Percentiles rank a stretch among this genome's conserved stretches.
Conservation (phyloP, 306 rosid species). For the Spatholobus suberectus region DNA sequence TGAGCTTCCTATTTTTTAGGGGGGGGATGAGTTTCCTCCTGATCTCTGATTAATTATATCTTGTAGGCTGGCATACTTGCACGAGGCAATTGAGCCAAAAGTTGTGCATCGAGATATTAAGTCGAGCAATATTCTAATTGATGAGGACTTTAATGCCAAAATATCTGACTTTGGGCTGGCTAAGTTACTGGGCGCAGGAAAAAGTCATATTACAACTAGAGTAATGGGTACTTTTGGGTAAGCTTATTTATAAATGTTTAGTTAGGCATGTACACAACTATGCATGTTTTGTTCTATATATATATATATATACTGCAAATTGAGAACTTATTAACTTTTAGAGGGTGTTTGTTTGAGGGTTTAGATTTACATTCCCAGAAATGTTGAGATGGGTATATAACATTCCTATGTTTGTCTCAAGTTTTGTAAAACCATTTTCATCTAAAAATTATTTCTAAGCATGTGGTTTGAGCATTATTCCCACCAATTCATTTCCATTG, state of each 20-base stretch:
- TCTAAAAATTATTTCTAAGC: not conserved
- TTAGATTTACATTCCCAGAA: not conserved
- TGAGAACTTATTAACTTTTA: not conserved
- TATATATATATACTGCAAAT: not conserved
- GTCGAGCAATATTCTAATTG: constrained; percentile 46
- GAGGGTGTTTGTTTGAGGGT: not conserved
- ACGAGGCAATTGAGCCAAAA: constrained; percentile 50
- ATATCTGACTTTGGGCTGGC: constrained; percentile 47
- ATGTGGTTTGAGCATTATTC: not conserved
- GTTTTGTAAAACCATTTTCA: not conserved
- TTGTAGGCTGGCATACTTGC: constrained; percentile 81
- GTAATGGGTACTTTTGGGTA: constrained; percentile 98
- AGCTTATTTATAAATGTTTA: constrained; percentile 36
- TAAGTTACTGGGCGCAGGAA: constrained; percentile 56
- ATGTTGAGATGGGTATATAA: not conserved
- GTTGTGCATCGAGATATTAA: constrained; percentile 49
- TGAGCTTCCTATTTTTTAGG: not conserved
- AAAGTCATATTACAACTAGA: constrained; percentile 84
- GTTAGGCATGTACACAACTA: not conserved
- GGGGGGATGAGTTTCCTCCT: not conserved
- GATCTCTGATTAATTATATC: constrained; percentile 33
- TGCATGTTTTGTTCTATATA: not conserved
- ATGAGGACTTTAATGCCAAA: constrained; percentile 43
- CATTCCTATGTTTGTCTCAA: not conserved
- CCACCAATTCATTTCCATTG: not conserved